Evolutionary conservation across 306 rosid species (phyloP).

Genomic region (Casuarina glauca): DNA sequence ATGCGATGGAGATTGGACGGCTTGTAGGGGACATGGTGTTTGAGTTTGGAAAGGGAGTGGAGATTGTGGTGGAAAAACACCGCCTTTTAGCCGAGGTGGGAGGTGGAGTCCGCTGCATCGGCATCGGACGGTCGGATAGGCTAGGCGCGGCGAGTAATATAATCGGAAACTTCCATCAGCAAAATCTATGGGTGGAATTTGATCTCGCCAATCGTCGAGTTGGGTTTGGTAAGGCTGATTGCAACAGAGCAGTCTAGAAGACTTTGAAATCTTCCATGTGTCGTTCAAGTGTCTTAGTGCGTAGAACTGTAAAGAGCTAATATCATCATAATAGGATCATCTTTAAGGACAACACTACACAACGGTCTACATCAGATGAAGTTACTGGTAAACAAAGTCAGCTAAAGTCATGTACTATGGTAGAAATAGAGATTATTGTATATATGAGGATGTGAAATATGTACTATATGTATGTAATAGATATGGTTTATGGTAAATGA

Average conservation of each 20-base stretch:
- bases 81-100: constrained; percentile 63
- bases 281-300: neutral
- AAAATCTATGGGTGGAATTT: constrained; percentile 82
- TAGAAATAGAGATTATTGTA: constrained; percentile 28
- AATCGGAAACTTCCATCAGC: constrained; percentile 81
- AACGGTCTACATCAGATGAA: constrained; percentile 12
- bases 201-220: constrained; percentile 59
- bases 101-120: constrained; percentile 71
- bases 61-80: constrained; percentile 54
- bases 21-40: constrained; percentile 62
- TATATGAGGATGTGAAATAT: constrained; percentile 32
- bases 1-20: constrained; percentile 50
- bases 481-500: neutral
- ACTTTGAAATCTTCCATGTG: neutral
- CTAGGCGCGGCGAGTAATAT: constrained; percentile 76
- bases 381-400: neutral
- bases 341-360: constrained; percentile 1
- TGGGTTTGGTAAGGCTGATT: constrained; percentile 78
- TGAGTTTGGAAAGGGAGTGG: constrained; percentile 72
- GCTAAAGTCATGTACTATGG: neutral
- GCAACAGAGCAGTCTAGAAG: constrained; percentile 42
- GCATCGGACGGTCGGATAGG: constrained; percentile 70
- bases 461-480: neutral
- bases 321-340: constrained; percentile 13
- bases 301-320: constrained; percentile 5